Conservation (phyloP, 2,329 filamentous ascomycete genomes). For the Claviceps maximensis region DNA sequence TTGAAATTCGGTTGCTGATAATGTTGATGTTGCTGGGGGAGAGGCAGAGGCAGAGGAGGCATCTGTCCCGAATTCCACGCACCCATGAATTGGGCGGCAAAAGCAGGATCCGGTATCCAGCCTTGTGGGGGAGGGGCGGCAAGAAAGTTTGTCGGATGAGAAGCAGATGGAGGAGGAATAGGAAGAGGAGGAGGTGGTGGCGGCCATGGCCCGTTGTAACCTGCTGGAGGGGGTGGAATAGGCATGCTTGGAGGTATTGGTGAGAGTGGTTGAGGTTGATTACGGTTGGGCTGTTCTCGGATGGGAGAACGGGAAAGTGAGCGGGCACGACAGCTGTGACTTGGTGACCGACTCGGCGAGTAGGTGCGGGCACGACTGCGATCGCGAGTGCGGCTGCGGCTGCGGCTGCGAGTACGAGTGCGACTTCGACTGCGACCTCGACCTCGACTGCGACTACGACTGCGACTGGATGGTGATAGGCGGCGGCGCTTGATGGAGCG, state of each 20-base stretch:
- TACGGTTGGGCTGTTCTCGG: neutral
- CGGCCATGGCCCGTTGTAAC: conserved; percentile 30
- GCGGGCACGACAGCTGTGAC: conserved; percentile 11
- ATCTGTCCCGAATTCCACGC: conserved; percentile 13
- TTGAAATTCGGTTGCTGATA: conserved; percentile 1
- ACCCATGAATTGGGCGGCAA: conserved; percentile 16
- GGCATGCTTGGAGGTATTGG: conserved; percentile 4
- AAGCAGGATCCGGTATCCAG: conserved; percentile 17
- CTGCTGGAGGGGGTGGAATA: conserved; percentile 22
- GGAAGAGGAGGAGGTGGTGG: conserved; percentile 19
- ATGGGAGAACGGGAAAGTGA: conserved; percentile 9
- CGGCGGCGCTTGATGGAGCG: conserved; percentile 19
- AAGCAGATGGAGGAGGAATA: neutral
- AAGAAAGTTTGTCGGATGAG: neutral
- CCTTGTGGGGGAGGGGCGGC: conserved; percentile 7
- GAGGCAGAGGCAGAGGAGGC: conserved; percentile 9
- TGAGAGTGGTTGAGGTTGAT: conserved; percentile 14
- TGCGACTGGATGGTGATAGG: conserved; percentile 14
- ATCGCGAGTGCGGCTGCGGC: conserved; percentile 11
- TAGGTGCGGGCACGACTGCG: conserved; percentile 12
- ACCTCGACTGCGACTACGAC: conserved; percentile 10
- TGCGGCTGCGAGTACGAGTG: conserved; percentile 10
- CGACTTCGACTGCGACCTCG: conserved; percentile 12
- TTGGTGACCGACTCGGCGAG: conserved; percentile 14
- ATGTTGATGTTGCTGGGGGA: conserved; percentile 2